Evolutionary conservation across 2,329 filamentous ascomycete genomes (phyloP).

Genomic region (Xylariaceae sp.): DNA sequence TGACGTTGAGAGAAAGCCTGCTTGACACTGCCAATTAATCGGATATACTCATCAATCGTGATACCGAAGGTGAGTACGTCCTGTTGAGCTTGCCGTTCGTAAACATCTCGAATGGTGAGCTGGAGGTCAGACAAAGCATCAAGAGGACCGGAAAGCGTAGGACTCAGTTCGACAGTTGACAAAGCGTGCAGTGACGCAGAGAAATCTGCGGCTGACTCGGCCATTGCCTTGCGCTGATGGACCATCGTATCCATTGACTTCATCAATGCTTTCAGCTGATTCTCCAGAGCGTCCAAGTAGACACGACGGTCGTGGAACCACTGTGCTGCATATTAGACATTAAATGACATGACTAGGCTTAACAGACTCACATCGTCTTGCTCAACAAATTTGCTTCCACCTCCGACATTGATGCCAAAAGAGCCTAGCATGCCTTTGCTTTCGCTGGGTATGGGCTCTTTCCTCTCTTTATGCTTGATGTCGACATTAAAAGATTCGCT

Average conservation of each 20-base stretch:
- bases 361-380: conserved; percentile 81
- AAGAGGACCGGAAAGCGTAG: conserved; percentile 83
- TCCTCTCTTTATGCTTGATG: conserved; percentile 95
- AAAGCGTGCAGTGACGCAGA: conserved; percentile 91
- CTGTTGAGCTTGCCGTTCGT: conserved; percentile 95
- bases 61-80: conserved; percentile 96
- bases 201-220: conserved; percentile 92
- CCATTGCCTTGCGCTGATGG: conserved; percentile 86
- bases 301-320: conserved; percentile 98
- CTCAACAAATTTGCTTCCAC: conserved; percentile 88
- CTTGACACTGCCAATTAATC: conserved; percentile 93
- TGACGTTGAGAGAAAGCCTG: conserved; percentile 90
- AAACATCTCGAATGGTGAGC: conserved; percentile 90
- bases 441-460: conserved; percentile 83
- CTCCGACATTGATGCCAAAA: conserved; percentile 78
- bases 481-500: conserved; percentile 96
- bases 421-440: conserved; percentile 93
- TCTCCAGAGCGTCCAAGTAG: conserved; percentile 92
- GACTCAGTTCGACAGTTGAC: conserved; percentile 89
- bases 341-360: neutral
- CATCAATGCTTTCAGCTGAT: conserved; percentile 84
- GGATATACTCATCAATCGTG: conserved; percentile 97
- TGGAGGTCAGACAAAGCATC: conserved; percentile 93
- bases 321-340: conserved; percentile 49
- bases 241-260: conserved; percentile 96